Percentiles rank a stretch among this genome's conserved stretches.
Conservation (phyloP, 176 grass and related monocot species). For the Carex parvula region DNA sequence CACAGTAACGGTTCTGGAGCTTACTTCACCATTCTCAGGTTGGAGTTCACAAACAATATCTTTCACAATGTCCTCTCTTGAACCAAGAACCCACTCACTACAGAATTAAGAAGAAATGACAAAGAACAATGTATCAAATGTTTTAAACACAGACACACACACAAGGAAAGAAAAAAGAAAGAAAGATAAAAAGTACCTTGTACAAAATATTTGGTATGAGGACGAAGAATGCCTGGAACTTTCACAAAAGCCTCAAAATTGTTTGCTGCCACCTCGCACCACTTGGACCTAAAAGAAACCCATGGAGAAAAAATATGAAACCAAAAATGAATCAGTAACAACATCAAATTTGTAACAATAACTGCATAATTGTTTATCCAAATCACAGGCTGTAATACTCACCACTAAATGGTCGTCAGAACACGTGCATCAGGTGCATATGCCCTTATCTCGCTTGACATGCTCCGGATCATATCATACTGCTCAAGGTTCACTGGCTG, state of each 20-base stretch:
- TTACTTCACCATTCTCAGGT: conserved; percentile 90
- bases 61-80: conserved; percentile 83
- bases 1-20: neutral
- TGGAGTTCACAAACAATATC: conserved; percentile 79
- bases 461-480: conserved; percentile 77
- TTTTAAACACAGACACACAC: conserved; percentile 19
- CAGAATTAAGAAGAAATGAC: conserved; percentile 4
- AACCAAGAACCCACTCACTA: conserved; percentile 98
- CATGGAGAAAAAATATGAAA: conserved; percentile 33
- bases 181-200: conserved; percentile 47
- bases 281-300: conserved; percentile 60
- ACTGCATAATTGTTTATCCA: conserved; percentile 3
- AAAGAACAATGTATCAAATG: conserved; percentile 21
- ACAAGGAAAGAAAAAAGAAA: neutral
- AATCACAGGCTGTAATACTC: conserved; percentile 30
- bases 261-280: conserved; percentile 58
- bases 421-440: conserved; percentile 84
- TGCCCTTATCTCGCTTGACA: conserved; percentile 74
- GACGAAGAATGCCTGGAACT: conserved; percentile 83
- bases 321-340: neutral
- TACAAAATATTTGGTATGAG: conserved; percentile 96
- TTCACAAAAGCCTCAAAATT: conserved; percentile 93
- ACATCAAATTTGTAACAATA: neutral
- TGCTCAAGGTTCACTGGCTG: conserved; percentile 88
- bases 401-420: conserved; percentile 91